phyloP scores from a whole-genome alignment of 805 yeast species.

The Lipomyces sp. region DNA sequence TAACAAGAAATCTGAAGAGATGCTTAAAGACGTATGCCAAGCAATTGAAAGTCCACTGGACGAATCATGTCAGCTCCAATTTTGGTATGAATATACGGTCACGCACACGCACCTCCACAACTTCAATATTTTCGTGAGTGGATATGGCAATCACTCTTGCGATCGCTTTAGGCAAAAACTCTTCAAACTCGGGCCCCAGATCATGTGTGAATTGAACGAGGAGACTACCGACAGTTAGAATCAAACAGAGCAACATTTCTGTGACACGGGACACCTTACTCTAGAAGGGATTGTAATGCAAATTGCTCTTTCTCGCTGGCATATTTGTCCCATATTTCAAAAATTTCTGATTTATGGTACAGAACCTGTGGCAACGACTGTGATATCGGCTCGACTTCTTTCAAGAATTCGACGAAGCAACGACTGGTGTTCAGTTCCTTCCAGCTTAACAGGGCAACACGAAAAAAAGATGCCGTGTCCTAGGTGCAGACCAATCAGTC shows the following conservation, averaged over 20 bases:
- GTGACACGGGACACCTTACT: constrained; percentile 39
- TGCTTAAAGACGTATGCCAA: constrained; percentile 89
- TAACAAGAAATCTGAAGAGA: constrained; percentile 59
- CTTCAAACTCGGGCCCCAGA: constrained; percentile 84
- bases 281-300: constrained; percentile 77
- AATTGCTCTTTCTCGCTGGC: constrained; percentile 58
- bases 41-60: constrained; percentile 67
- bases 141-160: constrained; percentile 51
- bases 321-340: constrained; percentile 47
- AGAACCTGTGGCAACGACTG: constrained; percentile 79
- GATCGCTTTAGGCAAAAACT: constrained; percentile 57
- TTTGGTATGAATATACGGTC: background rate
- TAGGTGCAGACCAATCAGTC: too few species aligned
- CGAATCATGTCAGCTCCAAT: background rate
- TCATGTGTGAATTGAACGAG: constrained; percentile 86
- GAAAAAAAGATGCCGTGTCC: constrained; percentile 57
- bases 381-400: constrained; percentile 50
- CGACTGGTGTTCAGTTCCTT: constrained; percentile 77
- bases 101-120: constrained; percentile 49
- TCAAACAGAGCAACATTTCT: constrained; percentile 12
- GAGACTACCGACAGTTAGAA: constrained; percentile 36
- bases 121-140: constrained; percentile 52
- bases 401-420: constrained; percentile 60
- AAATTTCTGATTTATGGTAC: constrained; percentile 64
- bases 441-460: constrained; percentile 82